Evolutionary conservation across 2,329 filamentous ascomycete species (phyloP).

Genomic region (Aspergillus novofumigatus): DNA sequence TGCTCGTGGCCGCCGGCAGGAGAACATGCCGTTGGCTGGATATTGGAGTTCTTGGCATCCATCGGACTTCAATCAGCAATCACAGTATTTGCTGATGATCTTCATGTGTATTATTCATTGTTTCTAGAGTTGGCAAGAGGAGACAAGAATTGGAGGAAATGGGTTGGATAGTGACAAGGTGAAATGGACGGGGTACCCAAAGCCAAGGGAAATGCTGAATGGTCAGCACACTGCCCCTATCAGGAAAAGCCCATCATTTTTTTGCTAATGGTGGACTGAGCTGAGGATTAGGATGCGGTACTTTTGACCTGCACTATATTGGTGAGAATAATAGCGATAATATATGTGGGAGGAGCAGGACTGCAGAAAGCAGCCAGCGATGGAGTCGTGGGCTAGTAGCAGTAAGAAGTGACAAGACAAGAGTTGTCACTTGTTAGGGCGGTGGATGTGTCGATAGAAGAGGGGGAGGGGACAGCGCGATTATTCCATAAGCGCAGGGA

Average conservation of each 20-base stretch:
- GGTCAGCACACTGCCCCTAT: conserved; percentile 26
- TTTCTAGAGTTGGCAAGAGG: conserved; percentile 13
- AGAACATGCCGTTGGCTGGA: conserved; percentile 14
- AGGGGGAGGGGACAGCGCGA: background rate
- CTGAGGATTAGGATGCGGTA: background rate
- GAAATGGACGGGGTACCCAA: conserved; percentile 9
- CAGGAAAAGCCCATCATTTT: conserved; percentile 19
- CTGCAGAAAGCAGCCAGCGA: background rate
- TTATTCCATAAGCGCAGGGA: background rate
- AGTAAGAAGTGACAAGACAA: background rate
- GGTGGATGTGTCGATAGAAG: background rate
- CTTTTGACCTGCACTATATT: background rate
- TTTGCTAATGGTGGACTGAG: background rate
- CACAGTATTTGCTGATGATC: conserved; percentile 17
- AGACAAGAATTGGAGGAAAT: conserved; percentile 1
- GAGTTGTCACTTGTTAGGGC: background rate
- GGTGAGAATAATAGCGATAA: background rate
- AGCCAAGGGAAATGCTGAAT: conserved; percentile 20
- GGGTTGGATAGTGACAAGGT: conserved; percentile 12
- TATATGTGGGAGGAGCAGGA: background rate
- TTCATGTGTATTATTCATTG: conserved; percentile 15
- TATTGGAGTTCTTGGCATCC: conserved; percentile 28
- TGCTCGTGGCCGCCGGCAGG: conserved; percentile 21
- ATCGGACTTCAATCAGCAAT: conserved; percentile 22
- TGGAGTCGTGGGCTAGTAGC: background rate